These are phyloP conservation scores for Camellia sinensis DNA, from an alignment of 148 eudicot species.

Conservation along the genomic window DNA sequence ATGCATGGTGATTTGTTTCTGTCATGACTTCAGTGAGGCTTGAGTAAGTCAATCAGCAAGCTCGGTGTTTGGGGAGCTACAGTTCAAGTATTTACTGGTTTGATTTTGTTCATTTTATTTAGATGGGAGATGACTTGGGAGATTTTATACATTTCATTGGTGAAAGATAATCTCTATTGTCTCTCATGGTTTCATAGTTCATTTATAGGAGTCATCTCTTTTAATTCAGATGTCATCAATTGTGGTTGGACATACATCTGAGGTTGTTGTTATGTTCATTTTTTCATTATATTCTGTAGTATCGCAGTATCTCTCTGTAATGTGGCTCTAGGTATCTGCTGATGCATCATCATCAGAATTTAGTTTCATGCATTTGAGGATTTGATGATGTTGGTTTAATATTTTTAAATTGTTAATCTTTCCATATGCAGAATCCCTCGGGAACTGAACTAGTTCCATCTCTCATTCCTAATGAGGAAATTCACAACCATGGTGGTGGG, in stretches of 20 bases:
- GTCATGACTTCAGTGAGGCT: neutral
- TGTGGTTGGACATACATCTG: neutral
- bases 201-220: neutral
- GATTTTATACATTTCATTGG: neutral
- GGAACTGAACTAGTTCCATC: conserved; percentile 17
- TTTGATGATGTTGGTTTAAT: neutral
- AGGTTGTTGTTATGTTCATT: neutral
- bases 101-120: conserved; percentile 9
- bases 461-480: conserved; percentile 29
- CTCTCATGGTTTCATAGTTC: neutral
- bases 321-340: conserved; percentile 3
- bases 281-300: neutral
- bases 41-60: neutral
- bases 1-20: conserved; percentile 8
- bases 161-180: neutral
- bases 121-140: neutral
- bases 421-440: conserved; percentile 39
- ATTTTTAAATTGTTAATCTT: neutral
- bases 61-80: conserved; percentile 2
- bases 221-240: neutral
- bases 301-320: neutral
- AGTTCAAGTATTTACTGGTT: neutral
- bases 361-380: neutral
- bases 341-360: neutral
- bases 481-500: conserved; percentile 35